Base-by-base conservation (phyloP, 2,329 filamentous ascomycete genomes). In the Escovopsis sp. region DNA sequence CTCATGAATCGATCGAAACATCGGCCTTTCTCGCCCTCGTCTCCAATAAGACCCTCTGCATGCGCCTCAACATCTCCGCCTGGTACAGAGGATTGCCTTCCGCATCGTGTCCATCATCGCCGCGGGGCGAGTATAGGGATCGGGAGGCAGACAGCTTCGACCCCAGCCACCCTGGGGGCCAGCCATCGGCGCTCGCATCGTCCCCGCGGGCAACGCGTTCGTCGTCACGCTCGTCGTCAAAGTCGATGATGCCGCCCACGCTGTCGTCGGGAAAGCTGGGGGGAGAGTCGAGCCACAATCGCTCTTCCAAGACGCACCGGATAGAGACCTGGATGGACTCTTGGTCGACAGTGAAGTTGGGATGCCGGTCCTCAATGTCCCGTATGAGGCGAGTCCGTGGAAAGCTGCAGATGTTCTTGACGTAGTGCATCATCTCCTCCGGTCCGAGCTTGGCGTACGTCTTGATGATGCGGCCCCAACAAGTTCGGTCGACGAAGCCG, bases 391-490 rank as follows among this genome's bases (percentile, higher is more conserved):
- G 64, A 28, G 56, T 57, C 39, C 65, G 67, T 19, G 65, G 64
- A 36, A 67, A 70, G 42, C 58, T 62, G 51, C 67, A 66, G 15
- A 63, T 63, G 42, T 66, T 62, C 26, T 66, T 60, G 36, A 74
- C 61, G 43, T 73, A 63, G 45, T 67, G 58, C 47, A 71, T 62
- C n/a, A 76, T 59, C 43, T 70, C 61, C 10, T 61, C 54, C 0
- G 72, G 72, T 4, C 62, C 59, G 7, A 75, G 60, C 55, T 74
- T 75, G 49, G 68, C 57, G 45, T 66, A 66, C 1, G 64, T 67
- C 46, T 64, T 63, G 35, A 67, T 53, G 32, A 67, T 61, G 15
- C 63, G 61, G 12, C 56, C 54, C 57, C 60, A 63, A 39, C 51
- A 52, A 40, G 58, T 60, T 41, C 61, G 57, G 36, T 63, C 60